phyloP scores from a whole-genome alignment of 441 rosid species.

The Gossypium davidsonii region DNA sequence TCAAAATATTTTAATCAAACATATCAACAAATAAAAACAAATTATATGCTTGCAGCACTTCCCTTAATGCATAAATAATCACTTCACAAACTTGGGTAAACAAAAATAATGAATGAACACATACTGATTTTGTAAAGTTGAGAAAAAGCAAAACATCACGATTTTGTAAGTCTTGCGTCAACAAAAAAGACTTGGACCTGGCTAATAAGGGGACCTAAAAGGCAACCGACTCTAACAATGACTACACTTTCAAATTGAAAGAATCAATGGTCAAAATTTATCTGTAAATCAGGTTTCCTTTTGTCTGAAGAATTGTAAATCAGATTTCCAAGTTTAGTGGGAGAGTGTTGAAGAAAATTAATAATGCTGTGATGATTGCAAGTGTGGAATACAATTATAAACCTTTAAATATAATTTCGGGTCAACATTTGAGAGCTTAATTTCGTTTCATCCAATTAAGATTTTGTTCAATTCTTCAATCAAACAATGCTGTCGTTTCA shows the following conservation, averaged over 20 bases:
- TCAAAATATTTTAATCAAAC: no score
- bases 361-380: neutral
- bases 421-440: constrained; percentile 3
- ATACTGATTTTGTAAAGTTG: neutral
- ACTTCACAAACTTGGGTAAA: no score
- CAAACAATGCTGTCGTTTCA: neutral
- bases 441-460: neutral
- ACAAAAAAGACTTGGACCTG: neutral
- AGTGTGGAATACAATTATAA: neutral
- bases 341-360: neutral
- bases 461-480: neutral
- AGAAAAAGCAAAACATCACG: neutral
- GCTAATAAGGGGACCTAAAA: neutral
- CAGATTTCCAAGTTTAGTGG: constrained; percentile 1
- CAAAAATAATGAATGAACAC: neutral
- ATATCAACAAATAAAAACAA: no score
- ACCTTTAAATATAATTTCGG: no score
- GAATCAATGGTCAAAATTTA: constrained; percentile 7
- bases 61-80: no score
- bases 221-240: neutral
- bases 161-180: constrained; percentile 8
- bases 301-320: neutral
- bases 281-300: neutral
- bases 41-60: no score
- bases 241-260: neutral